Evolutionary conservation across 139 green algal genomes (phyloP).

Genomic region (Chlamydomonas sphaeroides): DNA sequence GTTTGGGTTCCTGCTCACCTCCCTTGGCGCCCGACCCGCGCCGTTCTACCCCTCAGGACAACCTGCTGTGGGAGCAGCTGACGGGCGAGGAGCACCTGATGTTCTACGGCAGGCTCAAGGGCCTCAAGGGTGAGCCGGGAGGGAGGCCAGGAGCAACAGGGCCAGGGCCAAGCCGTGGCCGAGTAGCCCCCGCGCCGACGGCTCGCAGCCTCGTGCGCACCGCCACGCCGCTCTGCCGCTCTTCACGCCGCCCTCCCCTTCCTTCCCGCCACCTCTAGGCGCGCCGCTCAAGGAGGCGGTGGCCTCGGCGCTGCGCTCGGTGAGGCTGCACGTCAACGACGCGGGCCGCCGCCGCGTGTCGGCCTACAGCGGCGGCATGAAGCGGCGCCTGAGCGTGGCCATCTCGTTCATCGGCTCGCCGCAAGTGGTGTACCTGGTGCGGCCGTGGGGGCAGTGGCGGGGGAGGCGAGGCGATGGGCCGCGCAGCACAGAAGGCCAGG

Average conservation of each 20-base stretch:
- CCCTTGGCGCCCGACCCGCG: no score
- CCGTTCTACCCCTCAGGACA: slow-evolving; percentile 73
- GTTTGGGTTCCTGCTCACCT: no score
- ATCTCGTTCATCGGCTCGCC: slow-evolving; percentile 85
- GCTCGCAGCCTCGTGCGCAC: no score
- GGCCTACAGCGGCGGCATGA: slow-evolving; percentile 65
- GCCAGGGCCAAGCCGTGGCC: no score
- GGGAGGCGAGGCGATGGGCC: no score
- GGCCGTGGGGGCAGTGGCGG: no score
- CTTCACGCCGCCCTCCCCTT: slow-evolving; percentile 11
- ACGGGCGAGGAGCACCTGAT: slow-evolving; percentile 92
- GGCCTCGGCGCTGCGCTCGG: slow-evolving; percentile 42
- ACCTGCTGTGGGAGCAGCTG: slow-evolving; percentile 93
- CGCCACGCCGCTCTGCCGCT: slow-evolving; percentile 66
- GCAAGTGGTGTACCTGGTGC: slow-evolving; percentile 75
- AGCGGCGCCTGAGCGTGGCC: slow-evolving; percentile 83
- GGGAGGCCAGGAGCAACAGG: no score
- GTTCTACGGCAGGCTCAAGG: slow-evolving; percentile 93
- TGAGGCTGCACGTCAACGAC: slow-evolving; percentile 56
- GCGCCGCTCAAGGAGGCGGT: slow-evolving; percentile 44
- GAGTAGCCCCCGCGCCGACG: neutral
- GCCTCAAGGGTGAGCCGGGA: slow-evolving; percentile 54
- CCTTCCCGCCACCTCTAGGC: neutral
- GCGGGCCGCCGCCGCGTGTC: slow-evolving; percentile 58
- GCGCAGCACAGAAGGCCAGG: no score